These are phyloP conservation scores for Chrysosporium queenslandicum DNA, from an alignment of 2,329 filamentous ascomycete genomes.

Conservation along the genomic window DNA sequence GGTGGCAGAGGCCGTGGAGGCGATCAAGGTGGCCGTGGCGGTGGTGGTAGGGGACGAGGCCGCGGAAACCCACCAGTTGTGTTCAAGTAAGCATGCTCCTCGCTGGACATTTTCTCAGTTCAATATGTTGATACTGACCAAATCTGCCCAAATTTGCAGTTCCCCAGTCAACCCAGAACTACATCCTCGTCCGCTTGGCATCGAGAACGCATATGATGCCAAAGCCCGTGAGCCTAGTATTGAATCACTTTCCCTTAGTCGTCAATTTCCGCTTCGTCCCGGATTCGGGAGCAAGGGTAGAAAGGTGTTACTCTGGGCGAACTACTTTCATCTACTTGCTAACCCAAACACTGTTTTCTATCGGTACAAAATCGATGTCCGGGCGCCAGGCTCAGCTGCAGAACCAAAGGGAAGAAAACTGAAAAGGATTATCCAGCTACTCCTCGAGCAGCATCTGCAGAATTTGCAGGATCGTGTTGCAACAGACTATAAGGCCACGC, in stretches of 20 bases:
- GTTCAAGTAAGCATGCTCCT: constrained; percentile 23
- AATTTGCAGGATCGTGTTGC: constrained; percentile 26
- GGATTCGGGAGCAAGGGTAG: constrained; percentile 30
- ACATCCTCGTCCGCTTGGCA: constrained; percentile 21
- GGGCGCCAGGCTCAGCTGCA: constrained; percentile 20
- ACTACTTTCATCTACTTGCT: constrained; percentile 32
- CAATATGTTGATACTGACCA: background rate
- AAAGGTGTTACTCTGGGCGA: constrained; percentile 29
- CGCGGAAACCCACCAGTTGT: constrained; percentile 16
- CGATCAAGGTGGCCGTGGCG: constrained; percentile 23
- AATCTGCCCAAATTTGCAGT: background rate
- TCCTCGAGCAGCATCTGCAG: constrained; percentile 34
- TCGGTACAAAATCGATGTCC: constrained; percentile 35
- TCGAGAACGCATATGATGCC: constrained; percentile 24
- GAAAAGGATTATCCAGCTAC: constrained; percentile 39
- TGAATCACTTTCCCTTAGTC: constrained; percentile 13
- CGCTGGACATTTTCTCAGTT: background rate
- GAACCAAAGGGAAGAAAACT: constrained; percentile 34
- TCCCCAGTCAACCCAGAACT: background rate
- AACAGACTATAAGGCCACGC: constrained; percentile 33
- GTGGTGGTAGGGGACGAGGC: constrained; percentile 23
- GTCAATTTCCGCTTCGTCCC: constrained; percentile 28
- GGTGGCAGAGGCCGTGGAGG: constrained; percentile 25
- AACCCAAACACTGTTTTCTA: constrained; percentile 26
- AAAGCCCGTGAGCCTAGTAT: constrained; percentile 14